Conservation (phyloP, 768 basidiomycete species). For the Lepiota brunneoincarnata region DNA sequence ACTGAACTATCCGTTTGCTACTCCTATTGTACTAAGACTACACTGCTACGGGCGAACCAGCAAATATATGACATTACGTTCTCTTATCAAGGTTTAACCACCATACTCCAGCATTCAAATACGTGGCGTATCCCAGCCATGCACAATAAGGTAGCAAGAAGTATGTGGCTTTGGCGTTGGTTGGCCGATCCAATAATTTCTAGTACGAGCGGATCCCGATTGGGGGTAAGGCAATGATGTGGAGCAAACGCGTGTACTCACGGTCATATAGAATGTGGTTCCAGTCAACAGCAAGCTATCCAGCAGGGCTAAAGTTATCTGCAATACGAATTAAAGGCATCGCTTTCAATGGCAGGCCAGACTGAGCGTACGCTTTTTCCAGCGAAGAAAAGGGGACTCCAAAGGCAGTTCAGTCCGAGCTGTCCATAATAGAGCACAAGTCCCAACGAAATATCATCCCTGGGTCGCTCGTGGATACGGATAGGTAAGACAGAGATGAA, state of each 20-base stretch:
- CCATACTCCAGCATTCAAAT: constrained; percentile 66
- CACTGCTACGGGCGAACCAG: not conserved
- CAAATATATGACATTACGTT: not conserved
- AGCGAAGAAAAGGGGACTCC: constrained; percentile 68
- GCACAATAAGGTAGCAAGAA: constrained; percentile 63
- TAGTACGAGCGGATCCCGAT: constrained; percentile 17
- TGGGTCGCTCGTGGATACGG: constrained; percentile 15
- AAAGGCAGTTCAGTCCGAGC: constrained; percentile 53
- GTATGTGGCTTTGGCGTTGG: constrained; percentile 46
- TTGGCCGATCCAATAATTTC: constrained; percentile 49
- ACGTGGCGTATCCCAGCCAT: constrained; percentile 65
- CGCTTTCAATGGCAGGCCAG: not conserved
- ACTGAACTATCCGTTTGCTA: too few relatives aligned
- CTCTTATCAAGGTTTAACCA: constrained; percentile 39
- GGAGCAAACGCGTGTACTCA: constrained; percentile 20
- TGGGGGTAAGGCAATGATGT: not conserved
- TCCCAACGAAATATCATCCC: constrained; percentile 41
- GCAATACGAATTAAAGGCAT: not conserved
- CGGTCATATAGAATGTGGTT: constrained; percentile 59
- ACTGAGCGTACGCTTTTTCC: constrained; percentile 35
- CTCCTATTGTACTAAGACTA: too few relatives aligned
- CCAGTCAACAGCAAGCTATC: constrained; percentile 52
- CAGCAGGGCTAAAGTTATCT: constrained; percentile 53
- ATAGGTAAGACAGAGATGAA: not conserved
- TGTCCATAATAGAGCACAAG: constrained; percentile 62